Conservation (phyloP, 495 filamentous ascomycete genomes). For the Penicilliopsis zonata region DNA sequence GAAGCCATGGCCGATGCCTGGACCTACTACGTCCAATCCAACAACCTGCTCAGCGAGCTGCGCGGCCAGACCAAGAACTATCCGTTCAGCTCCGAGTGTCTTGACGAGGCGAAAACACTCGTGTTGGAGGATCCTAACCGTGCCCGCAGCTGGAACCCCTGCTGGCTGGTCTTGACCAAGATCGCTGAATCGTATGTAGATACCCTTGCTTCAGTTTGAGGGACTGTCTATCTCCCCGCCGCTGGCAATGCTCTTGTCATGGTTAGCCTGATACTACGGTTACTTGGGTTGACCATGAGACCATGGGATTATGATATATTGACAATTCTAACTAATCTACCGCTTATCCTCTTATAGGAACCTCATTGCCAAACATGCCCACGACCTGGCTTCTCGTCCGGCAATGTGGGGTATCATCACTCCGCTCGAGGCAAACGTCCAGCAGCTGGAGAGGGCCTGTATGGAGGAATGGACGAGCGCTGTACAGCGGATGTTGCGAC, state of each 20-base stretch:
- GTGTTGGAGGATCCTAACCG: slow-evolving; percentile 54
- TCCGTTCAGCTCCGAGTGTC: slow-evolving; percentile 56
- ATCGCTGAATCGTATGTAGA: slow-evolving; percentile 50
- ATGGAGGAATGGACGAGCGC: slow-evolving; percentile 57
- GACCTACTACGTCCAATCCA: slow-evolving; percentile 60
- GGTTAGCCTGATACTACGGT: no score
- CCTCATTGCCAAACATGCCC: slow-evolving; percentile 48
- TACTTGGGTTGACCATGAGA: no score
- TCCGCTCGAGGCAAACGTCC: slow-evolving; percentile 40
- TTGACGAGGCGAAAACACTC: slow-evolving; percentile 54
- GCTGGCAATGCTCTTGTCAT: no score
- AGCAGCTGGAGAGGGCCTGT: slow-evolving; percentile 51
- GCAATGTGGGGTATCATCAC: slow-evolving; percentile 61
- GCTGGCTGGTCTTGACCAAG: slow-evolving; percentile 61
- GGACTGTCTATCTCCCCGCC: no score
- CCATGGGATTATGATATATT: no score
- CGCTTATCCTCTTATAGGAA: slow-evolving; percentile 23
- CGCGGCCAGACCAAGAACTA: slow-evolving; percentile 57
- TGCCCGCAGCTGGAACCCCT: slow-evolving; percentile 65
- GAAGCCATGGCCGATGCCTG: slow-evolving; percentile 62
- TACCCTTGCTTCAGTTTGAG: no score
- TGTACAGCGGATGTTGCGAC: slow-evolving; percentile 50
- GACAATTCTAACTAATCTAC: no score
- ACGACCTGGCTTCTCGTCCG: slow-evolving; percentile 44
- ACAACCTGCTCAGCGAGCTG: slow-evolving; percentile 63